Percentiles rank a stretch among this genome's conserved stretches.
Conservation (phyloP, 73 alveolate genomes). For the Paraurostyla sp. region DNA sequence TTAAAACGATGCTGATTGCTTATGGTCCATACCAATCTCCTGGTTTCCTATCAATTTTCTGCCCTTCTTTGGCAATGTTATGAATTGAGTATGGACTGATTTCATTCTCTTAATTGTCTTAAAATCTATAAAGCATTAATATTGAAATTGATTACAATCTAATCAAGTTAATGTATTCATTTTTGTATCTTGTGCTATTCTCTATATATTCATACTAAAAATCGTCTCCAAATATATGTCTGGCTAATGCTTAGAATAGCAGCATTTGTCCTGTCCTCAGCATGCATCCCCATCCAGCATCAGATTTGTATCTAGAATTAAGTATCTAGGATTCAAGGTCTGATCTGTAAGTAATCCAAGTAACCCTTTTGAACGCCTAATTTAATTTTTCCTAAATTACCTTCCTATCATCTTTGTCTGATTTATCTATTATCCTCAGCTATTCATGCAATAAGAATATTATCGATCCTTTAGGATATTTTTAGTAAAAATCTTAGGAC, state of each 20-base stretch:
- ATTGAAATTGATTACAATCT: background rate
- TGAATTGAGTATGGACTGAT: conserved; percentile 36
- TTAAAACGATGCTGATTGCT: conserved; percentile 47
- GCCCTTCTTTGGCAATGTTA: conserved; percentile 28
- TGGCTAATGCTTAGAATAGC: conserved; percentile 71
- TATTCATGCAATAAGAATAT: conserved; percentile 24
- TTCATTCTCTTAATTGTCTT: conserved; percentile 11
- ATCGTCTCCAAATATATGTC: conserved; percentile 61
- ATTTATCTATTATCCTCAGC: background rate
- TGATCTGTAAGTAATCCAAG: conserved; percentile 60
- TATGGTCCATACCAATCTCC: conserved; percentile 75
- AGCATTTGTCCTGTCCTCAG: conserved; percentile 86
- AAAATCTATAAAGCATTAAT: conserved; percentile 27
- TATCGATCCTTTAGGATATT: conserved; percentile 11
- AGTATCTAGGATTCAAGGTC: conserved; percentile 8
- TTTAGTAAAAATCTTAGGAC: background rate
- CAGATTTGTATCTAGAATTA: conserved; percentile 69
- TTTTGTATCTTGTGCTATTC: background rate
- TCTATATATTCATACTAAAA: background rate
- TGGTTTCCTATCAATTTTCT: conserved; percentile 44
- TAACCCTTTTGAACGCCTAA: background rate
- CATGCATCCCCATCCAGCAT: conserved; percentile 91
- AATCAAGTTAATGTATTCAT: conserved; percentile 15
- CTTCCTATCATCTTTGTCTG: background rate
- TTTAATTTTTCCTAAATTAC: background rate